Conservation (phyloP, 768 basidiomycete species). For the Xanthoconium purpureum region DNA sequence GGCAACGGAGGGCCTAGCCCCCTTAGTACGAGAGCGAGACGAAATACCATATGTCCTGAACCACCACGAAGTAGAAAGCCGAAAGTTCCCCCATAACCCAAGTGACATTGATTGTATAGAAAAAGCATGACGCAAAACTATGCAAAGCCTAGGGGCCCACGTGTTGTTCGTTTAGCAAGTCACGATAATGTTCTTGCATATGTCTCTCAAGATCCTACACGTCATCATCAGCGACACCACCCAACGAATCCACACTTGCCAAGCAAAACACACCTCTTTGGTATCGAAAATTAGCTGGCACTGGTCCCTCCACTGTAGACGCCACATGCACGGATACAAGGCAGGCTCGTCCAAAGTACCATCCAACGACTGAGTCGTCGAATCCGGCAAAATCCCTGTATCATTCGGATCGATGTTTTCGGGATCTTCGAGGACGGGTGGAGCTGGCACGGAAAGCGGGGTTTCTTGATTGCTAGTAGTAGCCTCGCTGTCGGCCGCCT, state of each 20-base stretch:
- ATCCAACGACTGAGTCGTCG: not conserved
- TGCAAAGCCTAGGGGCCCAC: not conserved
- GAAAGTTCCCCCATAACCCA: too few relatives aligned
- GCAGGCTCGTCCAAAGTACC: slow-evolving; percentile 14
- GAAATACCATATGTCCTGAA: too few relatives aligned
- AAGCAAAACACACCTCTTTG: slow-evolving; percentile 24
- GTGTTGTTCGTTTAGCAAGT: slow-evolving; percentile 1
- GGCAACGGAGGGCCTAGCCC: too few relatives aligned
- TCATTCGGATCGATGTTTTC: slow-evolving; percentile 24
- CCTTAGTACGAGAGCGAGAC: too few relatives aligned
- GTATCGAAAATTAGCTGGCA: slow-evolving; percentile 28
- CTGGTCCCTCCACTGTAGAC: slow-evolving; percentile 25
- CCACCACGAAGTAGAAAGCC: too few relatives aligned
- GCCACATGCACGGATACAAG: slow-evolving; percentile 31
- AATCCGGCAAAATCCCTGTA: slow-evolving; percentile 5
- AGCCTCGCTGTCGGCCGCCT: not conserved
- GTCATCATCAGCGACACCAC: not conserved
- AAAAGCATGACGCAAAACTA: too few relatives aligned
- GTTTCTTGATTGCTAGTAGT: slow-evolving; percentile 10
- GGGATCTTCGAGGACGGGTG: not conserved
- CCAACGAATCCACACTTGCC: not conserved
- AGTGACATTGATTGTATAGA: too few relatives aligned
- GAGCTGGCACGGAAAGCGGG: not conserved
- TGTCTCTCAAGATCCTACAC: slow-evolving; percentile 26
- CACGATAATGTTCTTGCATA: slow-evolving; percentile 19